Percentiles rank a stretch among this genome's conserved stretches.
phyloP scores from a whole-genome alignment of 2,329 filamentous ascomycete genomes.

The Cladosporium oxysporum region DNA sequence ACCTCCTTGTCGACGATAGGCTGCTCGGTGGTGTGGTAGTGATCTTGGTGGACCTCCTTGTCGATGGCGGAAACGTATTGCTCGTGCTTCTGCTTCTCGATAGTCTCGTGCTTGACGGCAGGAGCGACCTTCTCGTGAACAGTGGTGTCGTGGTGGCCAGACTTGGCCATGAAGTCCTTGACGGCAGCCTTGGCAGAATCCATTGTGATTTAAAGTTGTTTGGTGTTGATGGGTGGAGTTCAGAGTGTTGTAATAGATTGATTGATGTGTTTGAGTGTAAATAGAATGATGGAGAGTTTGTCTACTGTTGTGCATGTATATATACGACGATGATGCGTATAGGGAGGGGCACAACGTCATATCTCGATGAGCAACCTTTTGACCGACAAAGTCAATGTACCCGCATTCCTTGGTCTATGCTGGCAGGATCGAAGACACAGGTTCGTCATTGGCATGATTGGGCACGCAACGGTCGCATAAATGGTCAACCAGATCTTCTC shows the following conservation, averaged over 20 bases:
- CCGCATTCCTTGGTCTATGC: slow-evolving; percentile 7
- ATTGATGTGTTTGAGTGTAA: slow-evolving; percentile 18
- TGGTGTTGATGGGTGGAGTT: background rate
- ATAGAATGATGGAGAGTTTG: background rate
- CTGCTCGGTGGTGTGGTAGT: slow-evolving; percentile 70
- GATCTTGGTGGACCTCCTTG: slow-evolving; percentile 70
- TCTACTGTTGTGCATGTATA: slow-evolving; percentile 3
- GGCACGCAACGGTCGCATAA: slow-evolving; percentile 2
- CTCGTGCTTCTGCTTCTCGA: slow-evolving; percentile 63
- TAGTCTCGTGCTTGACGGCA: slow-evolving; percentile 61
- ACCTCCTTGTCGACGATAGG: slow-evolving; percentile 60
- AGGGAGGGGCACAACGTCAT: slow-evolving; percentile 8
- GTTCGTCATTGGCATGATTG: slow-evolving; percentile 7
- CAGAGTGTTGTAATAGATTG: background rate
- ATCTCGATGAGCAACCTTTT: background rate
- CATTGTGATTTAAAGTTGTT: slow-evolving; percentile 47
- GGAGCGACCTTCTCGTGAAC: slow-evolving; percentile 66
- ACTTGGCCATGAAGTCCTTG: slow-evolving; percentile 58
- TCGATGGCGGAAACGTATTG: slow-evolving; percentile 59
- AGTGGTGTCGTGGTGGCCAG: slow-evolving; percentile 69
- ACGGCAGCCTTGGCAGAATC: slow-evolving; percentile 66
- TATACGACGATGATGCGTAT: slow-evolving; percentile 11
- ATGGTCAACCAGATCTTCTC: slow-evolving; percentile 1
- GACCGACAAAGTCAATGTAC: slow-evolving; percentile 3
- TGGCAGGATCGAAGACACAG: background rate